Evolutionary conservation across 441 rosid species (phyloP).

Genomic region (Bruguiera hainesii): DNA sequence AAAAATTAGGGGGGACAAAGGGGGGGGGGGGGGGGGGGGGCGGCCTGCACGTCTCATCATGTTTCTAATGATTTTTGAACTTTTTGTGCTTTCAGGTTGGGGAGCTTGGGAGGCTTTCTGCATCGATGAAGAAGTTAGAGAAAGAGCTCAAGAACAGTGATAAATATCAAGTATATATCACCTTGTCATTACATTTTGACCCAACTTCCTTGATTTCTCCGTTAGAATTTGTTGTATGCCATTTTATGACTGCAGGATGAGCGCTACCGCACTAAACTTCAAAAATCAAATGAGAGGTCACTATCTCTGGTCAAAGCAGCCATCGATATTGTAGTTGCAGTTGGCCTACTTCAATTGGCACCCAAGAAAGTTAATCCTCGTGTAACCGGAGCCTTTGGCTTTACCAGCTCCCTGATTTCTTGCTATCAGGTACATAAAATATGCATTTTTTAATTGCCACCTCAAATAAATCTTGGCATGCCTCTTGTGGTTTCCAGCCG

Average conservation of each 20-base stretch:
- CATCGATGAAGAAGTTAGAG: slow-evolving; percentile 72
- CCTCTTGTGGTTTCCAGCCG: too few species aligned
- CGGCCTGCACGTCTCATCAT: background rate
- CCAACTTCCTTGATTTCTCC: background rate
- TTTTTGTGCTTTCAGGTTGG: slow-evolving; percentile 44
- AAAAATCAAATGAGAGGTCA: slow-evolving; percentile 83
- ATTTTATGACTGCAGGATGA: slow-evolving; percentile 44
- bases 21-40: too few species aligned
- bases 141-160: slow-evolving; percentile 63
- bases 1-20: too few species aligned
- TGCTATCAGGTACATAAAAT: slow-evolving; percentile 78
- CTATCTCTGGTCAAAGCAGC: slow-evolving; percentile 75
- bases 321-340: slow-evolving; percentile 83
- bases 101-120: slow-evolving; percentile 85
- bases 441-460: background rate
- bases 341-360: slow-evolving; percentile 83
- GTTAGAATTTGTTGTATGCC: background rate
- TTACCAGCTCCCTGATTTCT: slow-evolving; percentile 77
- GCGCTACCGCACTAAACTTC: slow-evolving; percentile 64
- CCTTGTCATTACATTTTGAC: background rate
- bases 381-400: slow-evolving; percentile 86
- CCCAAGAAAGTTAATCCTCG: slow-evolving; percentile 92
- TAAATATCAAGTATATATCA: slow-evolving; percentile 50
- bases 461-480: too few species aligned
- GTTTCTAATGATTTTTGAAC: slow-evolving; percentile 3